Conservation (phyloP, 2,329 filamentous ascomycete genomes). For the Orbilia oligospora region DNA sequence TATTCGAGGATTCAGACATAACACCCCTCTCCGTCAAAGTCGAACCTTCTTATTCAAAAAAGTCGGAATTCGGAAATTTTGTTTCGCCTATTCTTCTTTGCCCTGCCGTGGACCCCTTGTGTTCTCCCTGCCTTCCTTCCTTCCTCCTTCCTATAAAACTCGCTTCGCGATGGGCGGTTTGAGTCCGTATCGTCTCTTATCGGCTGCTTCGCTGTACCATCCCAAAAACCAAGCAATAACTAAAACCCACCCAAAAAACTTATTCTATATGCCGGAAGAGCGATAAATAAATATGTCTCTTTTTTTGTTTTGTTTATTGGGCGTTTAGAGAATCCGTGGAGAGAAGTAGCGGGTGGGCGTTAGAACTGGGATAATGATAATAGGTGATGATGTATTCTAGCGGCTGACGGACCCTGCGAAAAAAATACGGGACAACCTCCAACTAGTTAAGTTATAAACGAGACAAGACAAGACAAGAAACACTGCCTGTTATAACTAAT, state of each 20-base stretch:
- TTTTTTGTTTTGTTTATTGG: no score
- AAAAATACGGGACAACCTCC: not conserved
- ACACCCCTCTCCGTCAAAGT: not conserved
- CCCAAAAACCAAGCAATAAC: not conserved
- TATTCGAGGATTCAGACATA: slow-evolving; percentile 34
- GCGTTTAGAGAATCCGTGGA: not conserved
- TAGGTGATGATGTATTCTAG: not conserved
- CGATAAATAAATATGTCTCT: not conserved
- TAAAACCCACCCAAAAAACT: no score
- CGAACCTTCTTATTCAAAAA: not conserved
- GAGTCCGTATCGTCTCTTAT: not conserved
- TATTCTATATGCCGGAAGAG: no score
- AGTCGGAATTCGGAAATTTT: not conserved
- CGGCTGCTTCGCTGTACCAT: not conserved
- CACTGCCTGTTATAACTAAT: not conserved
- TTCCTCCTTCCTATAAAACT: not conserved
- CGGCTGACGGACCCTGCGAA: slow-evolving; percentile 3
- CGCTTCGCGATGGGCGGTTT: not conserved
- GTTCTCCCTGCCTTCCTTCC: not conserved
- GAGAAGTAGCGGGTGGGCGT: not conserved
- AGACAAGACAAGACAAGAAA: not conserved
- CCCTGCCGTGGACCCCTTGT: not conserved
- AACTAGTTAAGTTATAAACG: not conserved
- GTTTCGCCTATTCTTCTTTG: not conserved
- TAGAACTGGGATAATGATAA: not conserved